These are phyloP conservation scores for Melocanna baccifera DNA, from an alignment of 176 grass and related monocot genomes.

Conservation along the genomic window DNA sequence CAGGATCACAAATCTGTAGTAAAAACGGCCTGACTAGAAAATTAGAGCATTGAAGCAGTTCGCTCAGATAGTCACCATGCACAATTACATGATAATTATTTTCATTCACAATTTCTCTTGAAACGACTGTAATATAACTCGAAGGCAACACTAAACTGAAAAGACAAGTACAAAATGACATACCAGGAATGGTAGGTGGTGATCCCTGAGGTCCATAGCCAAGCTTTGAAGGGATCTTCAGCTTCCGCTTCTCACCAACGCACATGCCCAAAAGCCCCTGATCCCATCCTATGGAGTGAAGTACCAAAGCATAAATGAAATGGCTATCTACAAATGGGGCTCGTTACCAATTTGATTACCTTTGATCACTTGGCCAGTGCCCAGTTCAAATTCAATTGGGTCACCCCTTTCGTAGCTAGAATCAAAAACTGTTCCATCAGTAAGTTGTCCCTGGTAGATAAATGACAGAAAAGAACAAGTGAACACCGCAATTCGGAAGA, in stretches of 20 bases:
- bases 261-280: constrained; percentile 97
- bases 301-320: neutral
- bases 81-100: neutral
- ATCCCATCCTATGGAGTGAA: constrained; percentile 70
- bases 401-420: constrained; percentile 95
- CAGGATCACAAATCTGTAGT: neutral
- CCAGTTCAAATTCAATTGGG: constrained; percentile 96
- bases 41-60: neutral
- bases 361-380: constrained; percentile 96
- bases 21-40: neutral
- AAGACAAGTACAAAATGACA: neutral
- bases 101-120: neutral
- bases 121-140: neutral
- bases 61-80: neutral
- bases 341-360: constrained; percentile 28
- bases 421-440: constrained; percentile 94
- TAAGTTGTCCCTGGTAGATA: constrained; percentile 77
- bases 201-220: constrained; percentile 90
- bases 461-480: constrained; percentile 3
- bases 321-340: neutral
- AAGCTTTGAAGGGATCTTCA: constrained; percentile 97
- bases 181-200: constrained; percentile 84
- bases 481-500: neutral
- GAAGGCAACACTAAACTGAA: neutral
- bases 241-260: constrained; percentile 85